phyloP scores from a whole-genome alignment of 2,329 filamentous ascomycete genomes.

The Clarireedia monteithiana region DNA sequence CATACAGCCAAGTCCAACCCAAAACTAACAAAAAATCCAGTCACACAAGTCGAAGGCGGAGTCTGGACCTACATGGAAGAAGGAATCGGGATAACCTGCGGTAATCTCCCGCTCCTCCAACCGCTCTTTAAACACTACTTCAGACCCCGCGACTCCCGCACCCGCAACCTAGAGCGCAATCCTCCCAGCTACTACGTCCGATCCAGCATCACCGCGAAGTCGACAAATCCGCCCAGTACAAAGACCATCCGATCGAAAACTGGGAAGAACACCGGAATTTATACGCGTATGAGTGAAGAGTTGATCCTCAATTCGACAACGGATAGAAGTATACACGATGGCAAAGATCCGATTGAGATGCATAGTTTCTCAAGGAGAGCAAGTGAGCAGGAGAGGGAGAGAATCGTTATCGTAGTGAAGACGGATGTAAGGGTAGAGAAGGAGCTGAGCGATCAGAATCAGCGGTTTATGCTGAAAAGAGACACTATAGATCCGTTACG shows the following conservation, averaged over 20 bases:
- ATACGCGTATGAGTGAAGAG: neutral
- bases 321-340: neutral
- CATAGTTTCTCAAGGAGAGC: neutral
- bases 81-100: constrained; percentile 29
- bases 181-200: neutral
- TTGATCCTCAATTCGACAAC: neutral
- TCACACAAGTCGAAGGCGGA: constrained; percentile 15
- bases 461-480: too few species aligned
- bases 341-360: neutral
- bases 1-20: neutral
- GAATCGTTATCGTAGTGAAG: neutral
- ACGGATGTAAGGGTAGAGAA: neutral
- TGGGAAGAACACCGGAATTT: neutral
- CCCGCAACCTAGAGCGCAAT: neutral
- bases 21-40: neutral
- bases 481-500: too few species aligned
- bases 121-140: constrained; percentile 24
- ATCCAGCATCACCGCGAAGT: neutral
- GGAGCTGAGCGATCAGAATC: neutral
- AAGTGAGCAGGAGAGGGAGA: neutral
- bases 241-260: neutral
- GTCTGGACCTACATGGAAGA: constrained; percentile 37
- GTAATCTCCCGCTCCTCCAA: constrained; percentile 28
- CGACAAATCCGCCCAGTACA: neutral
- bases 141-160: neutral